These are phyloP conservation scores for Dichotomopilus funicola DNA, from an alignment of 2,329 filamentous ascomycete species.

Conservation along the genomic window DNA sequence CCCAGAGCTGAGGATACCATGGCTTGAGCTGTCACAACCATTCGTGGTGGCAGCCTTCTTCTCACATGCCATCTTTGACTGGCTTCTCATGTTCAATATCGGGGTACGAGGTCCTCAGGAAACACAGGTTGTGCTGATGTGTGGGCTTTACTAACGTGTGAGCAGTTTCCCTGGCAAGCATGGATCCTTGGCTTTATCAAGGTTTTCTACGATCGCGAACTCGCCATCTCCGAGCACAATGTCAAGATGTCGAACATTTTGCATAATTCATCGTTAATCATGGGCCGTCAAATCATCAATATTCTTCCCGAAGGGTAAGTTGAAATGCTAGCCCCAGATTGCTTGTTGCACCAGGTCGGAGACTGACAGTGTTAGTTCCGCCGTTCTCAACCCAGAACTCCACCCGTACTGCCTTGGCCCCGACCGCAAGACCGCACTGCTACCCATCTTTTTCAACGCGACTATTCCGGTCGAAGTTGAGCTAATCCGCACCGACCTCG, in stretches of 20 bases:
- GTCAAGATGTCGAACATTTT: constrained; percentile 84
- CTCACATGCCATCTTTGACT: constrained; percentile 66
- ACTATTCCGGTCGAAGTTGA: constrained; percentile 86
- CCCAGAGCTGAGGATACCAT: constrained; percentile 84
- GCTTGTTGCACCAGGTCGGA: neutral
- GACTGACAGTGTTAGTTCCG: constrained; percentile 52
- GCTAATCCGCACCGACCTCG: constrained; percentile 77
- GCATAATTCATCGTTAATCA: constrained; percentile 86
- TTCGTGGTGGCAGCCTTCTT: constrained; percentile 66
- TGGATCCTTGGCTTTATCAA: constrained; percentile 69
- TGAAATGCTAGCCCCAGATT: neutral
- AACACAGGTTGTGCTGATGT: neutral
- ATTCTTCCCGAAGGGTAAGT: constrained; percentile 84
- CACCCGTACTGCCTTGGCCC: constrained; percentile 74
- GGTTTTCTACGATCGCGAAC: constrained; percentile 83
- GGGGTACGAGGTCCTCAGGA: constrained; percentile 46
- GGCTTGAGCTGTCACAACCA: constrained; percentile 83
- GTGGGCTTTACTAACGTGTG: constrained; percentile 2
- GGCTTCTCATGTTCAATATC: constrained; percentile 88
- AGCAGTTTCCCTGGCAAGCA: constrained; percentile 62
- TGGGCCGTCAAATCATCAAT: constrained; percentile 95
- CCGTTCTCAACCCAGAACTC: constrained; percentile 75
- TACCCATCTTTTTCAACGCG: constrained; percentile 91
- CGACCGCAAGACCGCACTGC: constrained; percentile 50
- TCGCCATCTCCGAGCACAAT: constrained; percentile 86